Evolutionary conservation across 192 early-diverging fungal genomes (phyloP).

Genomic region (Entomortierella parvispora): DNA sequence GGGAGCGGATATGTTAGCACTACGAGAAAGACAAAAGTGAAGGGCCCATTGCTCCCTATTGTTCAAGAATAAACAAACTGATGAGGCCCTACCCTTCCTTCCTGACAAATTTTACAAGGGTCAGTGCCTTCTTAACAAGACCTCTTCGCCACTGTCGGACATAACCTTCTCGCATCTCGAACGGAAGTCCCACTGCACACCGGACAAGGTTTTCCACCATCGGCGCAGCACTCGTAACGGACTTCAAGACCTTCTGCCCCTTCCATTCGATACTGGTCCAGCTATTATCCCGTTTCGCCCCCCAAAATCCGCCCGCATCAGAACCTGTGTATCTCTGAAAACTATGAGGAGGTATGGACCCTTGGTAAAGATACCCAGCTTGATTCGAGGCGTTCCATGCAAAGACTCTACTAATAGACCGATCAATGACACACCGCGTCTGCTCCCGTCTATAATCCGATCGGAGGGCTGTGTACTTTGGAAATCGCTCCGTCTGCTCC

Average conservation of each 20-base stretch:
- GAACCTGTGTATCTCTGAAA: constrained; percentile 30
- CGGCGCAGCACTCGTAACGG: constrained; percentile 50
- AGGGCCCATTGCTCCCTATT: too few species aligned
- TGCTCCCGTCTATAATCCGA: constrained; percentile 49
- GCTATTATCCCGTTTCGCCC: constrained; percentile 20
- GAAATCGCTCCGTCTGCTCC: constrained; percentile 57
- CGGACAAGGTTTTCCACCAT: constrained; percentile 56
- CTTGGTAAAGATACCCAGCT: constrained; percentile 28
- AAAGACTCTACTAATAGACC: constrained; percentile 24
- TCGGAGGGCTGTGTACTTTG: constrained; percentile 19
- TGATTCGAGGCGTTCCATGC: constrained; percentile 40
- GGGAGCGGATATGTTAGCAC: not conserved
- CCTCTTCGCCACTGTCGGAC: constrained; percentile 60
- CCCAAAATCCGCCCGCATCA: constrained; percentile 30
- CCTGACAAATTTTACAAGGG: constrained; percentile 57
- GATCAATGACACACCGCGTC: constrained; percentile 17
- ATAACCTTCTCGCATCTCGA: constrained; percentile 60
- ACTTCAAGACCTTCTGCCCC: constrained; percentile 47
- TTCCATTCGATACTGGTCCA: constrained; percentile 52
- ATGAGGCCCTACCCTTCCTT: constrained; percentile 32
- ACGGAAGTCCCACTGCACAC: constrained; percentile 51
- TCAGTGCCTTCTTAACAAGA: constrained; percentile 51
- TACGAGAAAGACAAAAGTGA: not conserved
- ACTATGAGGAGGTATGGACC: constrained; percentile 40
- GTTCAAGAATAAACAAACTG: too few species aligned